phyloP scores from a whole-genome alignment of 2,329 filamentous ascomycete genomes.

The Exophiala spinifera region DNA sequence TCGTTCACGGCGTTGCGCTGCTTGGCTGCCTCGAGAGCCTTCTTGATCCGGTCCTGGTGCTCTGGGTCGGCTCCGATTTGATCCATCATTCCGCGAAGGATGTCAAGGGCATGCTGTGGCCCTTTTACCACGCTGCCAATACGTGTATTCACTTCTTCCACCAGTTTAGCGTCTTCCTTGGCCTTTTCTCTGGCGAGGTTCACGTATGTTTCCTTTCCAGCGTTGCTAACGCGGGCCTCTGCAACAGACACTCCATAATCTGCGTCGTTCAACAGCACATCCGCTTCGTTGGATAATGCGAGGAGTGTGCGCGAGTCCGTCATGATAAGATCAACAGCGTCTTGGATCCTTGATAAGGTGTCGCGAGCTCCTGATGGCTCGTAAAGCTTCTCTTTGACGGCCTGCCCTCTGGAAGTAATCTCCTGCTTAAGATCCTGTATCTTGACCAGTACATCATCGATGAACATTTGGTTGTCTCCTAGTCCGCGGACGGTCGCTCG shows the following conservation, averaged over 20 bases:
- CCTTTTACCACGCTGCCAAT: constrained; percentile 42
- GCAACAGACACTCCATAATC: constrained; percentile 55
- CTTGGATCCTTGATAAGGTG: constrained; percentile 37
- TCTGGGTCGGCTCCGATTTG: constrained; percentile 39
- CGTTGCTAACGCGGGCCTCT: constrained; percentile 47
- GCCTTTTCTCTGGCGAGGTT: constrained; percentile 46
- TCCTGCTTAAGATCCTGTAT: constrained; percentile 31
- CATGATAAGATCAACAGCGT: constrained; percentile 40
- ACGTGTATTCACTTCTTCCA: constrained; percentile 41
- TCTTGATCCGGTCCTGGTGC: constrained; percentile 48
- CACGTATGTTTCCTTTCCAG: constrained; percentile 41
- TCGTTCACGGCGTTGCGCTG: constrained; percentile 42
- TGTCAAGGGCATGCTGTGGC: constrained; percentile 37
- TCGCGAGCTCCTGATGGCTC: constrained; percentile 19
- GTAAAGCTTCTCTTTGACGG: constrained; percentile 34
- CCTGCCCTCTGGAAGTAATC: constrained; percentile 35
- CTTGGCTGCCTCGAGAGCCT: constrained; percentile 54
- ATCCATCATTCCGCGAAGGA: constrained; percentile 40
- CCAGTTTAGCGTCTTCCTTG: constrained; percentile 48
- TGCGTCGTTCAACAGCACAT: constrained; percentile 50
- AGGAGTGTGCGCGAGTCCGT: constrained; percentile 47
- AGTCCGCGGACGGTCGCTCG: constrained; percentile 49
- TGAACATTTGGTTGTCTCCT: constrained; percentile 50
- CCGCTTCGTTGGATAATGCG: constrained; percentile 47
- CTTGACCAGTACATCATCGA: constrained; percentile 48